phyloP scores from a whole-genome alignment of 495 filamentous ascomycete genomes.

The Xylaria scruposa region DNA sequence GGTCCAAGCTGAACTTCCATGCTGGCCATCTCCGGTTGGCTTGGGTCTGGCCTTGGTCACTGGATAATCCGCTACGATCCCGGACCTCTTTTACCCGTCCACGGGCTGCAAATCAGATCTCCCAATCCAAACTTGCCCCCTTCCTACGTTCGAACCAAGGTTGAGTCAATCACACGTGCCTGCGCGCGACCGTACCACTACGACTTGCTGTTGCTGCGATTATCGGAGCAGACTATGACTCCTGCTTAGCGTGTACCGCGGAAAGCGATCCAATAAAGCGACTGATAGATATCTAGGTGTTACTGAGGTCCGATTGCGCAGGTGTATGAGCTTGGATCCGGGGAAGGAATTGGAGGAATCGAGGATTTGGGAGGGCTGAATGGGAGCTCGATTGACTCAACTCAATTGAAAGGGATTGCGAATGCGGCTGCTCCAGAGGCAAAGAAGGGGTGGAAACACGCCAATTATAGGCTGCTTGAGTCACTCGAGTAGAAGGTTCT shows the following conservation, averaged over 20 bases:
- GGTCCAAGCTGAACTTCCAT: conserved; percentile 40
- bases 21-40: conserved; percentile 10
- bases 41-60: not conserved
- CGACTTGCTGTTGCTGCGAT: conserved; percentile 16
- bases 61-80: conserved; percentile 6
- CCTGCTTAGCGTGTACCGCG: not conserved
- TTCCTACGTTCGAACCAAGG: not conserved
- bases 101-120: conserved; percentile 17
- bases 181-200: not conserved
- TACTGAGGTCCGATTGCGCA: conserved; percentile 18
- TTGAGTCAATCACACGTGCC: conserved; percentile 19
- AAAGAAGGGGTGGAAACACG: conserved; percentile 29
- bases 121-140: conserved; percentile 5
- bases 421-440: conserved; percentile 23
- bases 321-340: not conserved
- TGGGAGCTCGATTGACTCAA: not conserved
- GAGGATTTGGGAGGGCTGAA: not conserved
- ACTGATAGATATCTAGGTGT: conserved; percentile 11
- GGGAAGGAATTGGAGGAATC: not conserved
- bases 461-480: conserved; percentile 44
- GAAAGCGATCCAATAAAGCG: conserved; percentile 15
- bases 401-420: conserved; percentile 19
- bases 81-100: conserved; percentile 14
- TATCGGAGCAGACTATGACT: conserved; percentile 20
- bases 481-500: conserved; percentile 48